Conservation (phyloP, 139 green algal species). For the Limnomonas spitsbergensis region DNA sequence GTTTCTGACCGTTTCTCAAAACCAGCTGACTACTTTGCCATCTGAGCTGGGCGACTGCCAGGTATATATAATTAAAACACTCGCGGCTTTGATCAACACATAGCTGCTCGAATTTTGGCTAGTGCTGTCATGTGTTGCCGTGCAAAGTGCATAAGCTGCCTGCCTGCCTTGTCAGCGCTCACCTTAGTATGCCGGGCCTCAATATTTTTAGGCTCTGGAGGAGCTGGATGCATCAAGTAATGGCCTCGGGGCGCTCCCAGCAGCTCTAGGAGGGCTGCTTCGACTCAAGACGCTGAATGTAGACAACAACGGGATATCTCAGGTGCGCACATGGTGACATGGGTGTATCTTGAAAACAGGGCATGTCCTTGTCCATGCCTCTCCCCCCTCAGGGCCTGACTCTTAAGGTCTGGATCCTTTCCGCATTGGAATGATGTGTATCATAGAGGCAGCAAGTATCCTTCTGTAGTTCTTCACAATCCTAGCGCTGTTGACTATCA, state of each 20-base stretch:
- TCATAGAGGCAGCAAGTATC: not conserved
- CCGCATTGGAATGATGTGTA: not conserved
- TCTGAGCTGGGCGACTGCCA: too few relatives aligned
- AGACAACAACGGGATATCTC: constrained; percentile 50
- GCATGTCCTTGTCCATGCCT: not conserved
- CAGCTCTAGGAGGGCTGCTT: constrained; percentile 24
- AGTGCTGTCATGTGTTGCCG: too few relatives aligned
- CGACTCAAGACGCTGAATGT: constrained; percentile 34
- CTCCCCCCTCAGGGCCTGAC: not conserved
- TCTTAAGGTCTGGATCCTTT: too few relatives aligned
- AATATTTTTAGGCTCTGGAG: constrained; percentile 23
- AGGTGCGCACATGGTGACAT: not conserved
- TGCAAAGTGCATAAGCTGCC: too few relatives aligned
- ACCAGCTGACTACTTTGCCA: too few relatives aligned
- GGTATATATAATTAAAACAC: too few relatives aligned
- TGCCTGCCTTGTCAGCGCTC: too few relatives aligned
- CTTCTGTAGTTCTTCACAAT: not conserved
- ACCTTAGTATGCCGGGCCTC: too few relatives aligned
- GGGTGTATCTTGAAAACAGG: not conserved
- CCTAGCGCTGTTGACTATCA: not conserved
- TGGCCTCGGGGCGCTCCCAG: constrained; percentile 25
- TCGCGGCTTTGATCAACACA: too few relatives aligned
- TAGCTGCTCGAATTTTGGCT: too few relatives aligned
- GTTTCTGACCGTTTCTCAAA: too few relatives aligned
- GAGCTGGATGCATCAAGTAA: constrained; percentile 37